A percentile compares a stretch with the other conserved stretches of the same genome.
Evolutionary conservation across 768 basidiomycete genomes (phyloP).

Genomic region (Trametes meyenii): DNA sequence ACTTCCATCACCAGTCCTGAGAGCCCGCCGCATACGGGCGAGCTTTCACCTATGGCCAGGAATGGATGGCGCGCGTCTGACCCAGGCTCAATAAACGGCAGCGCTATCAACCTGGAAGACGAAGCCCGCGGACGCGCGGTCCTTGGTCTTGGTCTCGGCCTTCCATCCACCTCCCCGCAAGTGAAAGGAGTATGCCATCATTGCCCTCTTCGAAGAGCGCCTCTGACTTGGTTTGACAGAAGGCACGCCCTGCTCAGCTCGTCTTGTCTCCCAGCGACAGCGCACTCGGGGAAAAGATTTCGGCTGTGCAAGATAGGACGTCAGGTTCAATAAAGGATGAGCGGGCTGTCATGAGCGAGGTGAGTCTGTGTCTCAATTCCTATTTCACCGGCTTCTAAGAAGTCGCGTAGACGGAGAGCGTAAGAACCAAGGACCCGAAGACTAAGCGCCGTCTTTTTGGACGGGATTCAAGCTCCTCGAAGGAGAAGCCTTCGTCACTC

Average conservation of each 20-base stretch:
- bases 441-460: constrained; percentile 63
- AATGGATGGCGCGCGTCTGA: constrained; percentile 30
- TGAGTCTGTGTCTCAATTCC: constrained; percentile 37
- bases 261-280: constrained; percentile 65
- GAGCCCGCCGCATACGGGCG: constrained; percentile 35
- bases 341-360: constrained; percentile 67
- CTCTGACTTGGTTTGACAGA: constrained; percentile 32
- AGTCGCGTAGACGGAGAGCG: constrained; percentile 42
- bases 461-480: constrained; percentile 44
- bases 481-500: constrained; percentile 33
- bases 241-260: constrained; percentile 54
- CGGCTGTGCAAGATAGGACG: constrained; percentile 32
- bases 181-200: constrained; percentile 21
- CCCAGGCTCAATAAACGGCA: constrained; percentile 20
- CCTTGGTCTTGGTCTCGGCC: constrained; percentile 37
- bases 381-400: background rate
- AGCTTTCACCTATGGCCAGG: constrained; percentile 5
- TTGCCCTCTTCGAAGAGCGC: constrained; percentile 8
- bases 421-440: constrained; percentile 38
- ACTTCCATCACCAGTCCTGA: constrained; percentile 35
- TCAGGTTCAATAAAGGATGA: constrained; percentile 51
- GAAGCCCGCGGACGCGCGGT: constrained; percentile 20
- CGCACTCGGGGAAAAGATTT: constrained; percentile 49
- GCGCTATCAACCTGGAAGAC: constrained; percentile 8
- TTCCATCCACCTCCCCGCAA: constrained; percentile 21